Base-by-base conservation (phyloP, 2,329 filamentous ascomycete species). In the Macroventuria anomochaeta region DNA sequence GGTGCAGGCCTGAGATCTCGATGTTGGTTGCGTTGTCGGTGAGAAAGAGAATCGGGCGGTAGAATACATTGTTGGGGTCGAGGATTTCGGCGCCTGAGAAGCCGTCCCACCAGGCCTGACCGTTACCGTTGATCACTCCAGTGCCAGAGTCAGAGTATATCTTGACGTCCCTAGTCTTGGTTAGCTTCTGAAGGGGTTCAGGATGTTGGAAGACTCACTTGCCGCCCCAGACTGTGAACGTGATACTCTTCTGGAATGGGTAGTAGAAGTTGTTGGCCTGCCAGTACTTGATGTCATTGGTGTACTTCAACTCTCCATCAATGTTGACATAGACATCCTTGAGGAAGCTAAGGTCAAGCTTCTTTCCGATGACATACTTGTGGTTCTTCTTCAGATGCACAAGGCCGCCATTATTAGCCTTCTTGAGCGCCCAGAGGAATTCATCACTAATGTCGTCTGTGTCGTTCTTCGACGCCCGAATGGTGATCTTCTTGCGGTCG, bases 211-310 rank as follows among this genome's bases (percentile, higher is more conserved):
- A 12, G 3, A 60, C 66, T 52, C 44, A 67, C 57, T 82, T 79
- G 10, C 85, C 85, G 49, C 84, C 84, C 84, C 84, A 87, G 43
- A 85, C 82, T 81, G 83, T 86, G 63, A 86, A 87, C 50, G 83
- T 83, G 49, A 86, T 82, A 3, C 80, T 84, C 57, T 80, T 80
- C 52, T 82, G 79, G 65, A 81, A 82, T 8, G 72, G 71, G 46
- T 81, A 79, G 55, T 77, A 80, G 65, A 80, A 81, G 64, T 81
- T 73, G 62, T 81, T 81, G 23, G 68, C 71, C 69, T 81, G 77
- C 78, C 78, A 80, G 63, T 80, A 80, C 4, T 72, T 64, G 34
- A 80, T 77, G 38, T 79, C 75, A 46, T 80, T 73, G 21, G 77
- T 80, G 63, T 80, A 80, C 73, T 79, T 76, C 8, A 70, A 21